A percentile compares a stretch with the other conserved stretches of the same genome.
Conservation (phyloP, 768 basidiomycete species). For the Boletus fagicola region DNA sequence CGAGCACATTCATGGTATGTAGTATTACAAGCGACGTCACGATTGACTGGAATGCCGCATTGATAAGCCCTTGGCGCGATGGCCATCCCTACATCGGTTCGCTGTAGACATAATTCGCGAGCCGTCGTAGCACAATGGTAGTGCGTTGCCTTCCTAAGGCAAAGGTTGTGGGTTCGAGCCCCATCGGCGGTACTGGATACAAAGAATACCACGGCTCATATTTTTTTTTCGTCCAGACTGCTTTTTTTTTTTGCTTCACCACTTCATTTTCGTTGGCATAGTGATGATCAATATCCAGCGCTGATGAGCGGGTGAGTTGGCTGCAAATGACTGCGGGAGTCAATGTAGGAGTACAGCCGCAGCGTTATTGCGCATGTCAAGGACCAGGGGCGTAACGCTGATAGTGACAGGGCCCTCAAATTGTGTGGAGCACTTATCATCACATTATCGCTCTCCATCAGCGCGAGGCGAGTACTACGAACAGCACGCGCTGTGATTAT, state of each 20-base stretch:
- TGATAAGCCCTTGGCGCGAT: not conserved
- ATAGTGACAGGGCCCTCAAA: not conserved
- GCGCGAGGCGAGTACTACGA: not conserved
- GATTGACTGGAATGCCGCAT: not conserved
- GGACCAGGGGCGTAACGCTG: not conserved
- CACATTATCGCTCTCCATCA: slow-evolving; percentile 4
- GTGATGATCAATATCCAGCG: not conserved
- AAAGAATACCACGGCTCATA: slow-evolving; percentile 20
- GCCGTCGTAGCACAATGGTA: slow-evolving; percentile 41
- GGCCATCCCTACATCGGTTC: not conserved
- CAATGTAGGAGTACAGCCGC: not conserved
- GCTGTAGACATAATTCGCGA: not conserved
- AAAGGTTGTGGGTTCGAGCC: slow-evolving; percentile 40
- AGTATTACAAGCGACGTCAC: not conserved
- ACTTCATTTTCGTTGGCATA: not conserved
- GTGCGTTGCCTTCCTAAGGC: slow-evolving; percentile 41
- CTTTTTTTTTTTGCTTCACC: not conserved
- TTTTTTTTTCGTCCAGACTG: slow-evolving; percentile 1
- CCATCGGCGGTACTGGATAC: slow-evolving; percentile 36
- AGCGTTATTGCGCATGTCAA: not conserved
- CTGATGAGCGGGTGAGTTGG: not conserved
- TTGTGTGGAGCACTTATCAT: not conserved
- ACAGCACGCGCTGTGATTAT: not conserved
- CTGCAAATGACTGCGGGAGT: not conserved
- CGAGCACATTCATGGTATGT: slow-evolving; percentile 81